These are phyloP conservation scores for Calocera cornea DNA, from an alignment of 768 basidiomycete genomes.

Conservation along the genomic window DNA sequence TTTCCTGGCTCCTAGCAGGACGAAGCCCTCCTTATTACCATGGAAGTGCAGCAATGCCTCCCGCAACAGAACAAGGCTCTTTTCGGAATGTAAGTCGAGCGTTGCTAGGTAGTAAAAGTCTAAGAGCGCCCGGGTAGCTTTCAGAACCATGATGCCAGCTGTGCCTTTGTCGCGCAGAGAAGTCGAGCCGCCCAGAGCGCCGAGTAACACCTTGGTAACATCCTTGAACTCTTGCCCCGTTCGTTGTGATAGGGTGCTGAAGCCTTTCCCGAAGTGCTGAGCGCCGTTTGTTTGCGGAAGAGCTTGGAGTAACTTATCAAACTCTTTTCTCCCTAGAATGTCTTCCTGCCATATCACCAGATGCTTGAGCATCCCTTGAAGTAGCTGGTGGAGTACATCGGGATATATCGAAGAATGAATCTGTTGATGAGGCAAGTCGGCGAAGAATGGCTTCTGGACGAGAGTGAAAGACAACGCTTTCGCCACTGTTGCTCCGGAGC, in stretches of 20 bases:
- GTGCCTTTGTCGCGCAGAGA: neutral
- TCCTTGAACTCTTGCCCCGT: constrained; percentile 10
- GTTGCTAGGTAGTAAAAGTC: constrained; percentile 32
- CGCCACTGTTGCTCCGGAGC: neutral
- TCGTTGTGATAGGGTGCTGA: constrained; percentile 8
- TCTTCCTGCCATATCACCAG: neutral
- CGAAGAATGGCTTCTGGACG: constrained; percentile 18
- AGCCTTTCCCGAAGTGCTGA: constrained; percentile 4
- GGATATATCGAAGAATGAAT: constrained; percentile 22
- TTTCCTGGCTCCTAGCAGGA: constrained; percentile 23
- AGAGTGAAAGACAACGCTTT: constrained; percentile 2
- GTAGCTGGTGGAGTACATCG: constrained; percentile 36
- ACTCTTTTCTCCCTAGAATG: neutral
- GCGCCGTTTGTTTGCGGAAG: neutral
- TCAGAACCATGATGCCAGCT: constrained; percentile 2
- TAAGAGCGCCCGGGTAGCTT: constrained; percentile 22
- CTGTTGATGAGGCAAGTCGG: constrained; percentile 21
- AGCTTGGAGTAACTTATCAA: constrained; percentile 1
- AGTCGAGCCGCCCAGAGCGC: constrained; percentile 5
- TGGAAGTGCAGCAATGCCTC: constrained; percentile 27
- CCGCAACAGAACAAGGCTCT: constrained; percentile 22
- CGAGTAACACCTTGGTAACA: constrained; percentile 5
- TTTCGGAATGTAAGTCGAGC: constrained; percentile 23
- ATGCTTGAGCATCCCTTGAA: constrained; percentile 35
- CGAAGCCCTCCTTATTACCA: constrained; percentile 26